Evolutionary conservation across 1,284 basidiomycete species (phyloP).

Genomic region (Gomphus sp.): DNA sequence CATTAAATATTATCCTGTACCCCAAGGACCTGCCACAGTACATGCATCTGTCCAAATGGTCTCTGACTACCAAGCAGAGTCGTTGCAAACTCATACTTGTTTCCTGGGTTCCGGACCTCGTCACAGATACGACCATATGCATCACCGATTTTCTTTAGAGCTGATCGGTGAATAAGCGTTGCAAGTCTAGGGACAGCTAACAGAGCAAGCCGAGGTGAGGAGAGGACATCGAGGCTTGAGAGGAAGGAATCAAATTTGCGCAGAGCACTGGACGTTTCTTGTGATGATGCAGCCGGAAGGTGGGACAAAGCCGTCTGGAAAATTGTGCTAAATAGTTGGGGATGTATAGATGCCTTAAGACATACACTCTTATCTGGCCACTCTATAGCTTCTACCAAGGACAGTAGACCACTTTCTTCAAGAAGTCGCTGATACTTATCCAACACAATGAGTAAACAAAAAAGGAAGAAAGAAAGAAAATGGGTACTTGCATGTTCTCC

Average conservation of each 20-base stretch:
- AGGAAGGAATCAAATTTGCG: conserved; percentile 19
- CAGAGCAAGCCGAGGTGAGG: conserved; percentile 55
- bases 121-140: conserved; percentile 68
- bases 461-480: background rate
- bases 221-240: conserved; percentile 16
- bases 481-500: conserved; percentile 67
- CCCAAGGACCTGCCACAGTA: conserved; percentile 70
- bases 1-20: conserved; percentile 31
- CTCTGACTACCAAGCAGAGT: conserved; percentile 80
- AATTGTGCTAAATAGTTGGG: background rate
- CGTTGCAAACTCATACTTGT: conserved; percentile 80
- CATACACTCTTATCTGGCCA: conserved; percentile 47
- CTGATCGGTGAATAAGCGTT: conserved; percentile 63
- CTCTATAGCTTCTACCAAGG: conserved; percentile 50
- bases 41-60: conserved; percentile 67
- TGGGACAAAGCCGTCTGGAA: conserved; percentile 23
- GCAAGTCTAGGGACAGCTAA: conserved; percentile 63
- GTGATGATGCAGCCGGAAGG: conserved; percentile 17
- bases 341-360: conserved; percentile 10
- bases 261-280: conserved; percentile 18
- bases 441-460: background rate
- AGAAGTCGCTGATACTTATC: conserved; percentile 65
- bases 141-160: conserved; percentile 54
- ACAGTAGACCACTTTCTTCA: conserved; percentile 63
- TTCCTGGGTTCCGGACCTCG: conserved; percentile 62